Evolutionary conservation across 306 rosid species (phyloP).

Genomic region (Quercus wislizeni): DNA sequence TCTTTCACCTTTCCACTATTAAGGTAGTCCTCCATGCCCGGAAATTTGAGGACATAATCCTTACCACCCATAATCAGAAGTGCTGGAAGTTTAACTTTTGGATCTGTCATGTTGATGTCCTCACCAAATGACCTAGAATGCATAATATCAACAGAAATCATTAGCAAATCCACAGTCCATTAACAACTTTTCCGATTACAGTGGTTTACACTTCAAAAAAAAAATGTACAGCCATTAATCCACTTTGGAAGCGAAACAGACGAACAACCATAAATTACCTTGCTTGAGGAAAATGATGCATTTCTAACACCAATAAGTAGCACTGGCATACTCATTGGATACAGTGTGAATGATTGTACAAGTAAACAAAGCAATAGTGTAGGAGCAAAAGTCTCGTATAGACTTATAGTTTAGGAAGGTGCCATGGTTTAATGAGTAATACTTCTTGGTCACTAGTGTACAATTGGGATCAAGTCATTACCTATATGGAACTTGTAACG

Average conservation of each 20-base stretch:
- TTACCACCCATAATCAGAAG: constrained; percentile 63
- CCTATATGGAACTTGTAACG: constrained; percentile 81
- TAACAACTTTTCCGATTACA: neutral
- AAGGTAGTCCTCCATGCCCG: constrained; percentile 56
- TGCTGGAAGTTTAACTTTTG: constrained; percentile 49
- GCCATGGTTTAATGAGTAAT: too few relatives aligned
- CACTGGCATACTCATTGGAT: too few relatives aligned
- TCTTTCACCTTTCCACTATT: constrained; percentile 50
- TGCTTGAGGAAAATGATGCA: neutral
- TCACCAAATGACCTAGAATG: constrained; percentile 47
- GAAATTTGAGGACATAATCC: constrained; percentile 65
- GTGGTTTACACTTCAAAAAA: neutral
- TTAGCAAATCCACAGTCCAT: neutral
- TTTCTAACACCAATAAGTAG: too few relatives aligned
- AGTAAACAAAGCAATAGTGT: too few relatives aligned
- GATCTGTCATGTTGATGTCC: constrained; percentile 37
- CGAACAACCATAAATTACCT: neutral
- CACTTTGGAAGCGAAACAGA: too few relatives aligned
- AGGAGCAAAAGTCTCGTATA: too few relatives aligned
- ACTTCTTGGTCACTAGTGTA: neutral
- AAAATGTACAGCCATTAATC: neutral
- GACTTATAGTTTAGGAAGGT: too few relatives aligned
- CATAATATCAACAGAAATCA: constrained; percentile 4
- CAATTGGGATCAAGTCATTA: constrained; percentile 17
- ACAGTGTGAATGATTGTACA: too few relatives aligned